Evolutionary conservation across 2,329 filamentous ascomycete species (phyloP).

Genomic region (Hymenoscyphus albidus): DNA sequence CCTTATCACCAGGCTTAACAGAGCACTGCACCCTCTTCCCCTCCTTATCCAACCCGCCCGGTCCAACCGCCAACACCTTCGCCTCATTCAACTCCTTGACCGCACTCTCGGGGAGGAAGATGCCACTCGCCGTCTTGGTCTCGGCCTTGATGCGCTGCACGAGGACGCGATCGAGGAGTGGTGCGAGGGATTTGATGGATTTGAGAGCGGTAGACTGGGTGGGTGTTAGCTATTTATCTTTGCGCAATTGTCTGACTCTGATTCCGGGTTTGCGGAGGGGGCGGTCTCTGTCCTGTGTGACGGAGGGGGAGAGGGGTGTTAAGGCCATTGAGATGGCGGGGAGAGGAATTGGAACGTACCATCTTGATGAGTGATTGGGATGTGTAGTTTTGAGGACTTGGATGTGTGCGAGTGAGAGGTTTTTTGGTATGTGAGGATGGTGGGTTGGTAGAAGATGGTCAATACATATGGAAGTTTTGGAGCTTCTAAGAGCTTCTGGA

Average conservation of each 20-base stretch:
- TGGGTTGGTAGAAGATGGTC: constrained; percentile 3
- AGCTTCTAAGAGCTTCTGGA: constrained; percentile 28
- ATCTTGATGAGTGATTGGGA: constrained; percentile 20
- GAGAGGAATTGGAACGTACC: constrained; percentile 17
- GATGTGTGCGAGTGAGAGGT: constrained; percentile 8
- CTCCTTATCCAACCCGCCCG: constrained; percentile 80
- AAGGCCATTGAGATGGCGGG: too few relatives aligned
- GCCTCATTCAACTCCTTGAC: constrained; percentile 99
- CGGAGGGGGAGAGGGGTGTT: neutral
- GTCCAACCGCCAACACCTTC: constrained; percentile 91
- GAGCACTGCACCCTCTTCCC: constrained; percentile 84
- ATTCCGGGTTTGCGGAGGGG: neutral
- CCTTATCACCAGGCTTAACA: constrained; percentile 80
- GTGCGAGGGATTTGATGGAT: constrained; percentile 90
- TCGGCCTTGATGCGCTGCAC: constrained; percentile 98
- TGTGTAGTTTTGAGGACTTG: neutral
- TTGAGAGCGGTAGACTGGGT: constrained; percentile 70
- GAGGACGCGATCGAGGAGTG: constrained; percentile 95
- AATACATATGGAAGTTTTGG: constrained; percentile 10
- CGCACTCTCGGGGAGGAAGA: constrained; percentile 94
- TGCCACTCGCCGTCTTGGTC: constrained; percentile 90
- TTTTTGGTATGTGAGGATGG: constrained; percentile 3
- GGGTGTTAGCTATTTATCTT: too few relatives aligned
- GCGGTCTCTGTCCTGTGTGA: neutral
- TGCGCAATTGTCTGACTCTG: neutral